Evolutionary conservation across 805 yeast genomes (phyloP).

Genomic region (Starmera dryadoides): DNA sequence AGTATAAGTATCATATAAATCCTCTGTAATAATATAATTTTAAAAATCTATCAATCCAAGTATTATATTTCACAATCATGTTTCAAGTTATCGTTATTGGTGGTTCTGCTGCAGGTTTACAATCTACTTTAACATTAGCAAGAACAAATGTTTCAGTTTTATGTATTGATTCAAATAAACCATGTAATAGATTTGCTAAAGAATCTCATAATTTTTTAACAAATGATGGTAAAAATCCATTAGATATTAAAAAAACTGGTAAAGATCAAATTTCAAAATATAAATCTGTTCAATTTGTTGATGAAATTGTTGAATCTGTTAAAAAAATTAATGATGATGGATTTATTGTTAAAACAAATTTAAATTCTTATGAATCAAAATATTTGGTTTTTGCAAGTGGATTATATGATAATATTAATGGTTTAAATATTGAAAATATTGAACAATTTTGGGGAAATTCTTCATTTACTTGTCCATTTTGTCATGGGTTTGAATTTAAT

Average conservation of each 20-base stretch:
- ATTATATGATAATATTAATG: slow-evolving; percentile 6
- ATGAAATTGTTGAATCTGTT: slow-evolving; percentile 3
- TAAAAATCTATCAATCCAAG: no score
- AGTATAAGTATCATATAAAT: no score
- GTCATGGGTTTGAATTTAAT: slow-evolving; percentile 12
- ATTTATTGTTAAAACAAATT: not conserved
- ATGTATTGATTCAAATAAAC: slow-evolving; percentile 8
- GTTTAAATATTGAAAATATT: slow-evolving; percentile 4
- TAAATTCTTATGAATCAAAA: not conserved
- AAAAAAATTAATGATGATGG: not conserved
- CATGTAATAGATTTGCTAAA: slow-evolving; percentile 12
- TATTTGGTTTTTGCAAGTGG: slow-evolving; percentile 11
- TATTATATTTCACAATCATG: no score
- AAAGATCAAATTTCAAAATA: slow-evolving; percentile 3
- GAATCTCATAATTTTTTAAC: slow-evolving; percentile 10
- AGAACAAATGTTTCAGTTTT: slow-evolving; percentile 5
- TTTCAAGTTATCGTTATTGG: slow-evolving; percentile 12
- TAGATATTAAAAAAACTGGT: slow-evolving; percentile 1
- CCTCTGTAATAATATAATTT: no score
- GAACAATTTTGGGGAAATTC: slow-evolving; percentile 13
- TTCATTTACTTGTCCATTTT: slow-evolving; percentile 1
- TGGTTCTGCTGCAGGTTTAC: slow-evolving; percentile 10
- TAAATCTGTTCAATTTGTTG: slow-evolving; percentile 1
- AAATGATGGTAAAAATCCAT: slow-evolving; percentile 9
- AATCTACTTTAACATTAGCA: slow-evolving; percentile 8